These are phyloP conservation scores for Salix purpurea DNA, from an alignment of 345 rosid species.

Conservation along the genomic window DNA sequence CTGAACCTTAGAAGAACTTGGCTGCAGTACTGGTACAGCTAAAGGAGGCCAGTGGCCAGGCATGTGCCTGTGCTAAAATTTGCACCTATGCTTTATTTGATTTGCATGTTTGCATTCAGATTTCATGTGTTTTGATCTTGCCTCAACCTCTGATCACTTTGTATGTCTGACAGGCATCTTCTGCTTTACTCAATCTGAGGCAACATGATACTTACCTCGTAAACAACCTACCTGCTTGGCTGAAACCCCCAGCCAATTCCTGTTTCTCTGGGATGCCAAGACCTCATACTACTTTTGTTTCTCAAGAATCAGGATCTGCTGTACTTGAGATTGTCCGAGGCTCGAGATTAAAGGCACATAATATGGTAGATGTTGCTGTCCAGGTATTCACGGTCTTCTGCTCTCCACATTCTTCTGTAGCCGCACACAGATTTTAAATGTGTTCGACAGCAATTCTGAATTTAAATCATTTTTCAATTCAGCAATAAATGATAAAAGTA, in stretches of 20 bases:
- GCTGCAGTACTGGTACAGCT: constrained; percentile 43
- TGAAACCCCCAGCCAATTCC: constrained; percentile 31
- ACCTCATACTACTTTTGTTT: constrained; percentile 25
- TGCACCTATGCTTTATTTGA: constrained; percentile 5
- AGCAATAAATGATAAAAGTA: neutral
- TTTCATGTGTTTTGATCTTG: constrained; percentile 4
- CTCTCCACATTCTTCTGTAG: neutral
- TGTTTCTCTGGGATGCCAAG: constrained; percentile 26
- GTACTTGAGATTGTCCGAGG: constrained; percentile 60
- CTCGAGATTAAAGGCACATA: constrained; percentile 62
- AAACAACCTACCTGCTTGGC: constrained; percentile 36
- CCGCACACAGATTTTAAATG: neutral
- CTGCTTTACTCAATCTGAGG: constrained; percentile 38
- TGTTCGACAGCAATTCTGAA: neutral
- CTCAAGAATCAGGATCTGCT: constrained; percentile 62
- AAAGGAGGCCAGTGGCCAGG: constrained; percentile 55
- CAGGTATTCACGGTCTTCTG: constrained; percentile 43
- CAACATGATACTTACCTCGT: constrained; percentile 36
- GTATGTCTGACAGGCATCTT: constrained; percentile 46
- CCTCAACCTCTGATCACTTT: constrained; percentile 10
- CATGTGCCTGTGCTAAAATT: constrained; percentile 45
- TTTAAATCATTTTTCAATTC: neutral
- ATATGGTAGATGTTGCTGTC: constrained; percentile 85
- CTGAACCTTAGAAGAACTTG: constrained; percentile 42
- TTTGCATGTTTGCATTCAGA: neutral